Base-by-base conservation (phyloP, 225 moss, liverwort and hornwort genomes). In the Pseudoscleropodium purum region DNA sequence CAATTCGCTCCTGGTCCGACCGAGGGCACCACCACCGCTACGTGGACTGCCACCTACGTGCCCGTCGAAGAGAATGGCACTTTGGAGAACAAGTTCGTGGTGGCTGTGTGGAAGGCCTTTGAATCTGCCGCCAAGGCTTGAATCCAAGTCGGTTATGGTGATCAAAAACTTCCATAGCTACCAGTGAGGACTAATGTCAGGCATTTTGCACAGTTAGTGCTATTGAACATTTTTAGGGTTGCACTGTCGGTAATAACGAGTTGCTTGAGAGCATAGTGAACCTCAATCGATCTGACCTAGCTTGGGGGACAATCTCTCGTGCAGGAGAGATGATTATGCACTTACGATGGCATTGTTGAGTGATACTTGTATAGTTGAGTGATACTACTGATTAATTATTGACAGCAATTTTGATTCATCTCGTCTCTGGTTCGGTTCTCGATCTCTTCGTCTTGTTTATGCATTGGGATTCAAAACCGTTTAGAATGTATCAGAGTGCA, bases 41-140 rank as follows among this genome's bases (percentile, higher is more conserved):
- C 81, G 0, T 91, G 93, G 93, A 81, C 81, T 15, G 91, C 91
- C n/a, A 88, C 57, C 6, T 93, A 74, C 79, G 93, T 93, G 67
- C 91, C 93, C 34, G 90, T 75, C 3, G 41, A 31, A 56, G 91
- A 64, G 45, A 49, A 47, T 47, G 87, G 64, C 23, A 47, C 29
- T 19, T 7, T 90, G 85, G 90, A 90, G 45, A 88, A 77, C 77
- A 88, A 90, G 70, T 86, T 90, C 33, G 88, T 84, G 75, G 56
- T 87, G 33, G 88, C 88, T 14, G 88, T 88, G 61, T 88, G 88
- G 88, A 88, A 88, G 81, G 88, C 88, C 47, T 61, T 88, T 61
- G 88, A 81, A 81, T 60, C 81, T 20, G 72, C 88, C 21, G 88
- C 88, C 37, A 81, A 88, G 81, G 88, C 88, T 72, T 88, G 72